Evolutionary conservation across 2,329 filamentous ascomycete genomes (phyloP).

Genomic region (Aureobasidium sp.): DNA sequence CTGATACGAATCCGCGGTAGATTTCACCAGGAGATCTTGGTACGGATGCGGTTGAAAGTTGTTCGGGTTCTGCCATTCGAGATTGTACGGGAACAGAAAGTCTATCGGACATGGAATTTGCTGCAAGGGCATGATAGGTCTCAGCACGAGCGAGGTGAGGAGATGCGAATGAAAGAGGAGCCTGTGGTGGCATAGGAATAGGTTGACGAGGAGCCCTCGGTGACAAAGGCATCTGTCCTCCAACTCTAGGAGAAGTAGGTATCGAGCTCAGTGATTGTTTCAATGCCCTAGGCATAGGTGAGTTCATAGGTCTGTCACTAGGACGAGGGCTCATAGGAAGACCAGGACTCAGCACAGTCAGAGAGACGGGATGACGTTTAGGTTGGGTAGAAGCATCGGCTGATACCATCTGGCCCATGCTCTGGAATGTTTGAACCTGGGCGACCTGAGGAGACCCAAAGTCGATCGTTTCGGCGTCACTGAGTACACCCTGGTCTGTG

Average conservation of each 20-base stretch:
- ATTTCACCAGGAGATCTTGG: conserved; percentile 42
- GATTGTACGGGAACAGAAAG: conserved; percentile 18
- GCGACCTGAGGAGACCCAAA: conserved; percentile 18
- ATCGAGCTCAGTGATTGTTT: conserved; percentile 55
- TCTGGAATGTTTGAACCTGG: conserved; percentile 19
- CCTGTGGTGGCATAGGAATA: conserved; percentile 64
- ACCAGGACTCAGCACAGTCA: conserved; percentile 50
- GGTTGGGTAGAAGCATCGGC: conserved; percentile 9
- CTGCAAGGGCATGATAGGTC: conserved; percentile 26
- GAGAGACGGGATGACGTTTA: conserved; percentile 4
- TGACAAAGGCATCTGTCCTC: conserved; percentile 51
- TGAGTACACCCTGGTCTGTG: conserved; percentile 2
- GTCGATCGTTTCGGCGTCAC: conserved; percentile 11
- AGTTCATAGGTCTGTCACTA: conserved; percentile 52
- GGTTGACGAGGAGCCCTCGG: conserved; percentile 68
- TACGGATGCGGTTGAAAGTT: not conserved
- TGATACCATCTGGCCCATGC: conserved; percentile 15
- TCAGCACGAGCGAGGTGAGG: conserved; percentile 37
- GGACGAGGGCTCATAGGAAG: conserved; percentile 56
- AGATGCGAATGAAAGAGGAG: conserved; percentile 57
- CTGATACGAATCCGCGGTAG: conserved; percentile 71
- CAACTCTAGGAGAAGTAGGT: conserved; percentile 58
- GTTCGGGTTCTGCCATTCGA: conserved; percentile 6
- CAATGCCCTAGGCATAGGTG: conserved; percentile 52
- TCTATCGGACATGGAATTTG: conserved; percentile 20